Conservation (phyloP, 352 stramenopile genomes). For the Thalassiosira pacifica region DNA sequence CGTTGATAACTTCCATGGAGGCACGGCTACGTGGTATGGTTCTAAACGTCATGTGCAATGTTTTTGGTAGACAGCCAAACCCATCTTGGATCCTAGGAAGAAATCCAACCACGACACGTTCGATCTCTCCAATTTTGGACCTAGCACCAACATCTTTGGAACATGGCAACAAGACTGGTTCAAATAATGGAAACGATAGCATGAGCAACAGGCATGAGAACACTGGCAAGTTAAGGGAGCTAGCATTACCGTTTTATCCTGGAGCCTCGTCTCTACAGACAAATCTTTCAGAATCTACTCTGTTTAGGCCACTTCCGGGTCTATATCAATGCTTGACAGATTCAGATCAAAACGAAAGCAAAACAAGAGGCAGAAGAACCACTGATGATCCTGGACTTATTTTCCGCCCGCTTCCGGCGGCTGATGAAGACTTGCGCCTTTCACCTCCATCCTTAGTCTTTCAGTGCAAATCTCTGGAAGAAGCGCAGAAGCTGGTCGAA, state of each 20-base stretch:
- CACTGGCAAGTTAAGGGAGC: slow-evolving; percentile 33
- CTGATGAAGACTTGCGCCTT: slow-evolving; percentile 70
- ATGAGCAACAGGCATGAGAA: not conserved
- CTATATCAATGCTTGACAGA: slow-evolving; percentile 45
- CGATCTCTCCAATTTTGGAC: slow-evolving; percentile 27
- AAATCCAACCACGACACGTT: slow-evolving; percentile 1
- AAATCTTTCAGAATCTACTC: slow-evolving; percentile 40
- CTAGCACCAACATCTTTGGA: not conserved
- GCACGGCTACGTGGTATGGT: slow-evolving; percentile 20
- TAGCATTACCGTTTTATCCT: slow-evolving; percentile 55
- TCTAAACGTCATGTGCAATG: slow-evolving; percentile 23
- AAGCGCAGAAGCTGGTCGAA: slow-evolving; percentile 38
- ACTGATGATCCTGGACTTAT: slow-evolving; percentile 34
- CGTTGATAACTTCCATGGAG: slow-evolving; percentile 25
- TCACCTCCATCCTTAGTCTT: slow-evolving; percentile 78
- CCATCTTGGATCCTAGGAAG: slow-evolving; percentile 38
- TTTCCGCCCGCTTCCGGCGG: slow-evolving; percentile 76
- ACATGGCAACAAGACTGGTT: not conserved
- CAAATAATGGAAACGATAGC: slow-evolving; percentile 14
- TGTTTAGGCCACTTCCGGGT: slow-evolving; percentile 48
- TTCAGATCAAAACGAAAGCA: not conserved
- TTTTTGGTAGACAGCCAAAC: slow-evolving; percentile 19
- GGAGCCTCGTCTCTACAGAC: slow-evolving; percentile 11
- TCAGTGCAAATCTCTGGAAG: slow-evolving; percentile 54
- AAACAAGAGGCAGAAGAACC: not conserved